phyloP scores from a whole-genome alignment of 2,329 filamentous ascomycete species.

The Colletotrichum sp. region DNA sequence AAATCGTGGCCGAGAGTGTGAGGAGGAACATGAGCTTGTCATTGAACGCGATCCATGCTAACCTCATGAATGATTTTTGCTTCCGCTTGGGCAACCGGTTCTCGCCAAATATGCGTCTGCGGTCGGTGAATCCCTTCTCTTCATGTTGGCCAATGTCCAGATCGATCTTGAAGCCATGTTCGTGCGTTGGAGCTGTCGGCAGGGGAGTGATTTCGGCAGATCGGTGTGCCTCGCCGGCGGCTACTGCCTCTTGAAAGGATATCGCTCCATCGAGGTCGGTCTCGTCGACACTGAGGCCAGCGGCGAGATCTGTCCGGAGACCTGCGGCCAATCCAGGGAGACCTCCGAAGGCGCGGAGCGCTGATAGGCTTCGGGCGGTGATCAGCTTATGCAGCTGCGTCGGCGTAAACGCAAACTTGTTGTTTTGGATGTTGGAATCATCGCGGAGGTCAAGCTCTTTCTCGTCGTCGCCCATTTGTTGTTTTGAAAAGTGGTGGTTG shows the following conservation, averaged over 20 bases:
- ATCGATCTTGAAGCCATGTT: constrained; percentile 17
- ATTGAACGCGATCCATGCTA: constrained; percentile 83
- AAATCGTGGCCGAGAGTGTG: constrained; percentile 74
- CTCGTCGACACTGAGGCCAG: constrained; percentile 58
- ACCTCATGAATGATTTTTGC: constrained; percentile 70
- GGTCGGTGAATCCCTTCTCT: constrained; percentile 55
- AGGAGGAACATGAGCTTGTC: constrained; percentile 80
- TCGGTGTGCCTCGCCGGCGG: constrained; percentile 38
- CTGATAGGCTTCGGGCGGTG: constrained; percentile 52
- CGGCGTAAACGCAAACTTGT: constrained; percentile 59
- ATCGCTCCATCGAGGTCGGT: constrained; percentile 47
- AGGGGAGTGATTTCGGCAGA: constrained; percentile 26
- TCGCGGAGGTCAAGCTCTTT: constrained; percentile 13
- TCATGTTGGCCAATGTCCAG: constrained; percentile 23
- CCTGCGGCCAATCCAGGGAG: constrained; percentile 56
- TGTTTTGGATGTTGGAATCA: constrained; percentile 33
- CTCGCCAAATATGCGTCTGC: constrained; percentile 72
- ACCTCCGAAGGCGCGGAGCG: constrained; percentile 58
- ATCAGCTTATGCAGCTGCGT: constrained; percentile 59
- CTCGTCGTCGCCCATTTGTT: not conserved
- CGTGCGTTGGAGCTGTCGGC: constrained; percentile 27
- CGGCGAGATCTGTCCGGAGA: constrained; percentile 50
- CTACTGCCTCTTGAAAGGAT: constrained; percentile 54
- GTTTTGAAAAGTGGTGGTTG: not conserved
- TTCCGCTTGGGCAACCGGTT: constrained; percentile 74